These are phyloP conservation scores for Plantago ovata DNA, from an alignment of 257 asterid species.

Conservation along the genomic window DNA sequence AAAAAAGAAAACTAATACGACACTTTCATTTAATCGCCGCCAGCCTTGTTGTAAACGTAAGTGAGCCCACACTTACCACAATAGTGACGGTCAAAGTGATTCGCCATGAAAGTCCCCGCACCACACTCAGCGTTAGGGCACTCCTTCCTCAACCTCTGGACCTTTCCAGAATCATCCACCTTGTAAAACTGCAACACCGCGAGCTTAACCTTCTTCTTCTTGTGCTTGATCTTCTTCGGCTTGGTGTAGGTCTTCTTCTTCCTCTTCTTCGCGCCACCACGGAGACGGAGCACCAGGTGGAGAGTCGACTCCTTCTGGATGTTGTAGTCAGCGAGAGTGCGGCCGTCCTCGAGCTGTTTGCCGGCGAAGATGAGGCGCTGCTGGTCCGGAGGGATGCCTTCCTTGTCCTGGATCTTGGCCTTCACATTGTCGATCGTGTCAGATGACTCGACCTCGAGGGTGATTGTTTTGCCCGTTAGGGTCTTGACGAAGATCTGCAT, in stretches of 20 bases:
- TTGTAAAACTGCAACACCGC: conserved; percentile 33
- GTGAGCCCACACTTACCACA: conserved; percentile 37
- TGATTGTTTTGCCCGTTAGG: not conserved
- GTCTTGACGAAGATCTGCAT: conserved; percentile 1
- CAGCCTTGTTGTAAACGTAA: conserved; percentile 36
- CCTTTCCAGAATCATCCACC: conserved; percentile 32
- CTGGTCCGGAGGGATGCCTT: no score
- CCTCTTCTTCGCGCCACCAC: conserved; percentile 38
- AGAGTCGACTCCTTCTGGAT: conserved; percentile 34
- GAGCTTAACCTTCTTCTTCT: conserved; percentile 36
- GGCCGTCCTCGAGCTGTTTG: conserved; percentile 30
- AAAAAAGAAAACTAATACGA: no score
- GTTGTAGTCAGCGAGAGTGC: conserved; percentile 31
- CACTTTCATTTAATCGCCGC: conserved; percentile 26
- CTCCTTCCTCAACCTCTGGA: conserved; percentile 37
- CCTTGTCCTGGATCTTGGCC: no score
- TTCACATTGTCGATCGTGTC: no score
- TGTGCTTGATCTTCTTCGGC: conserved; percentile 36
- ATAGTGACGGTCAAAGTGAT: conserved; percentile 31
- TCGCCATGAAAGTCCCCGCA: conserved; percentile 37
- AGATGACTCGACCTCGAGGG: not conserved
- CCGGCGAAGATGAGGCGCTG: no score
- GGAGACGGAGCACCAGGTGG: conserved; percentile 35
- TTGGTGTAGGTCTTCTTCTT: conserved; percentile 40
- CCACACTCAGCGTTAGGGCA: conserved; percentile 36